phyloP scores from a whole-genome alignment of 1,284 basidiomycete genomes.

The Fomitiporia mediterranea region DNA sequence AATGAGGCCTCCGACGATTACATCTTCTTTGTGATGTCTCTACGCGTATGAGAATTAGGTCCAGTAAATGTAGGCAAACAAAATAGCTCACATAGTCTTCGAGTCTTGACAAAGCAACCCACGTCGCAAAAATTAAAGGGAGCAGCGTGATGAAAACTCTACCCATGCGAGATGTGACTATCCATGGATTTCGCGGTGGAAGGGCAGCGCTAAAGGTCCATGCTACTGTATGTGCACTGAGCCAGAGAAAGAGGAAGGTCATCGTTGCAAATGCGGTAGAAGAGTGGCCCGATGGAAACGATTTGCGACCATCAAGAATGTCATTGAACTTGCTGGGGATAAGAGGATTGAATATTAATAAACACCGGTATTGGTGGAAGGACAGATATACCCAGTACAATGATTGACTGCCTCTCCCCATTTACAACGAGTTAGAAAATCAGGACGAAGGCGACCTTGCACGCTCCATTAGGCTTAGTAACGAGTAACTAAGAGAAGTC shows the following conservation, averaged over 20 bases:
- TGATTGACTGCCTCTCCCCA: conserved; percentile 45
- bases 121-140: conserved; percentile 52
- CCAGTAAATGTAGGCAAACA: conserved; percentile 4
- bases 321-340: conserved; percentile 33
- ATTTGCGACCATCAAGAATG: conserved; percentile 50
- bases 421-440: conserved; percentile 62
- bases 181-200: conserved; percentile 33
- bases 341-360: not conserved
- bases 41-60: conserved; percentile 25
- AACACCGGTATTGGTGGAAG: conserved; percentile 1
- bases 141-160: conserved; percentile 45
- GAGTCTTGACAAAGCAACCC: conserved; percentile 57
- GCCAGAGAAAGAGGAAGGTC: conserved; percentile 56
- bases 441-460: conserved; percentile 60
- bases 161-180: conserved; percentile 42
- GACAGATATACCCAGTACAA: conserved; percentile 49
- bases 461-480: not conserved
- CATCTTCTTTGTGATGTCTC: conserved; percentile 67
- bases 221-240: conserved; percentile 59
- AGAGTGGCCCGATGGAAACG: conserved; percentile 67
- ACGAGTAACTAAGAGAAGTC: not conserved
- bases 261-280: conserved; percentile 63
- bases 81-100: conserved; percentile 54
- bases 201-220: conserved; percentile 47
- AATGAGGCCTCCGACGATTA: conserved; percentile 55